phyloP scores from a whole-genome alignment of 2,329 filamentous ascomycete genomes.

The Fusarium sp. region DNA sequence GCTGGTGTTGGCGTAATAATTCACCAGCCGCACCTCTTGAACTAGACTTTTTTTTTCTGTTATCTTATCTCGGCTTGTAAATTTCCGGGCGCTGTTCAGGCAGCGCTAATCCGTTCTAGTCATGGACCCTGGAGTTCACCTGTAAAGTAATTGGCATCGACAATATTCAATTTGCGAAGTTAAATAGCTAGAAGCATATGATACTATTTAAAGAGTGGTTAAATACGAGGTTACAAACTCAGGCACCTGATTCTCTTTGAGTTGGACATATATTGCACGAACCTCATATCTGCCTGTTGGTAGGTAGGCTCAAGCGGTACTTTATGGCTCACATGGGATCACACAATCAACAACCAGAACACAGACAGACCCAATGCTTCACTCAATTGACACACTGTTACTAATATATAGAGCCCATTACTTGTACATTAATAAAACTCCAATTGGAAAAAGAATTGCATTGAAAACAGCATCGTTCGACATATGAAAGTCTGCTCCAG shows the following conservation, averaged over 20 bases:
- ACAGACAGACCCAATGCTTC: not conserved
- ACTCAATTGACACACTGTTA: not conserved
- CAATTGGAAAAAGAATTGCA: not conserved
- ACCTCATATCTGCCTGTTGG: not conserved
- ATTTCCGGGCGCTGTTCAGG: conserved; percentile 48
- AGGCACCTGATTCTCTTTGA: not conserved
- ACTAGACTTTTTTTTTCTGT: conserved; percentile 53
- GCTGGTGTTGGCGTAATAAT: conserved; percentile 44
- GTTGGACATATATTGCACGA: not conserved
- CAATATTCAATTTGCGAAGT: not conserved
- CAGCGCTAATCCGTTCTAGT: conserved; percentile 28
- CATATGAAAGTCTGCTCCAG: conserved; percentile 15
- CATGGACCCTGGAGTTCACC: conserved; percentile 3
- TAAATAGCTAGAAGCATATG: not conserved
- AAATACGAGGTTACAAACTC: not conserved
- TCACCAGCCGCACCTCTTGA: conserved; percentile 47
- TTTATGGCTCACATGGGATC: not conserved
- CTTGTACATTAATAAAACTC: not conserved
- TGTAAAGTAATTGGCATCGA: conserved; percentile 8
- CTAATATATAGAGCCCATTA: not conserved
- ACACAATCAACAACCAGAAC: not conserved
- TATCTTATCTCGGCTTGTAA: conserved; percentile 50
- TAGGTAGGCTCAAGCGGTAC: not conserved
- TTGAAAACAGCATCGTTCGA: conserved; percentile 3
- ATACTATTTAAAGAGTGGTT: not conserved